Percentiles rank a stretch among this genome's conserved stretches.
These are phyloP conservation scores for Candida pseudofarinosa DNA, from an alignment of 805 yeast genomes.

Conservation along the genomic window DNA sequence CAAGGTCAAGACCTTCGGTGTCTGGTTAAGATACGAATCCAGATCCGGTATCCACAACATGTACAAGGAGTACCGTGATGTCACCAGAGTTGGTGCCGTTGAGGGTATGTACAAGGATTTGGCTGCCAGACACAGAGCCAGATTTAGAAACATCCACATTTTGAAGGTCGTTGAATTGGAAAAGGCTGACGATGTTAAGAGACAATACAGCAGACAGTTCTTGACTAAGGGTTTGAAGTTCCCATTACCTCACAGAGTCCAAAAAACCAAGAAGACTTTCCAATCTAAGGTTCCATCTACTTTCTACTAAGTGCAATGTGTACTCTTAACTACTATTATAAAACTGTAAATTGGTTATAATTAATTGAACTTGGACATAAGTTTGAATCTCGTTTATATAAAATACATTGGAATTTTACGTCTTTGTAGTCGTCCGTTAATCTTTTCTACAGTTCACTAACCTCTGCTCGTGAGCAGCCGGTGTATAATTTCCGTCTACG, in stretches of 20 bases:
- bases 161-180: constrained; percentile 98
- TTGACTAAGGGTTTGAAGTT: constrained; percentile 91
- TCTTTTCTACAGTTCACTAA: too few relatives aligned
- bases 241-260: constrained; percentile 99
- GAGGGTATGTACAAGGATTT: constrained; percentile 98
- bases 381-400: constrained; percentile 1
- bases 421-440: not conserved
- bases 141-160: constrained; percentile 99
- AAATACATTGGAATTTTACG: constrained; percentile 5
- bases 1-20: constrained; percentile 99
- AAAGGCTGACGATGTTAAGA: constrained; percentile 96
- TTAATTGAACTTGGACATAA: constrained; percentile 5
- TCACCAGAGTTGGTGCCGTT: constrained; percentile 98
- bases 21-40: constrained; percentile 99
- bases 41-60: constrained; percentile 99
- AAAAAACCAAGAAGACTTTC: constrained; percentile 83
- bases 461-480: too few relatives aligned
- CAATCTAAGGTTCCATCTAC: constrained; percentile 94
- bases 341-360: constrained; percentile 10
- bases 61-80: constrained; percentile 99
- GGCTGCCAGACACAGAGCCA: constrained; percentile 99
- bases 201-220: constrained; percentile 98
- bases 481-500: too few relatives aligned
- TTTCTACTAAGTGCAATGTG: constrained; percentile 66
- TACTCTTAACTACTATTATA: constrained; percentile 5